These are phyloP conservation scores for Powellomyces hirtus DNA, from an alignment of 192 early-diverging fungal genomes.

Conservation along the genomic window DNA sequence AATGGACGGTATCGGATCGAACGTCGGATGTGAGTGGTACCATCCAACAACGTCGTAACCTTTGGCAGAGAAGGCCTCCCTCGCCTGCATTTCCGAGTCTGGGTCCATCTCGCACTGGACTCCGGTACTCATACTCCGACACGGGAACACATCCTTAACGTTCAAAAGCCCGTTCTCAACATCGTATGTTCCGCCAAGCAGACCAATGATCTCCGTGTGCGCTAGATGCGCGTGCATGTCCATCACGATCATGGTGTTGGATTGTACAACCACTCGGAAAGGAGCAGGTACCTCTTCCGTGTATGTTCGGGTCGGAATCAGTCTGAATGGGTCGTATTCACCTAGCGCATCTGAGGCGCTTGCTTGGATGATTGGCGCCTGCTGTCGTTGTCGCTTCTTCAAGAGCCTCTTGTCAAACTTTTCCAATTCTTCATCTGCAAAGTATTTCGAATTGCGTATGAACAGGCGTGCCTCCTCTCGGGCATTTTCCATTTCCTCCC, in stretches of 20 bases:
- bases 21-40: slow-evolving; percentile 97
- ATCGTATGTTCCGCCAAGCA: slow-evolving; percentile 79
- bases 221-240: slow-evolving; percentile 91
- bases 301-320: slow-evolving; percentile 28
- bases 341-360: slow-evolving; percentile 19
- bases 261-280: slow-evolving; percentile 32
- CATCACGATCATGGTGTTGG: slow-evolving; percentile 70
- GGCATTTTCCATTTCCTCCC: slow-evolving; percentile 4
- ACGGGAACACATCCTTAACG: slow-evolving; percentile 75
- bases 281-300: slow-evolving; percentile 4
- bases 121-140: slow-evolving; percentile 74
- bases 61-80: slow-evolving; percentile 64
- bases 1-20: slow-evolving; percentile 83
- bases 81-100: slow-evolving; percentile 78
- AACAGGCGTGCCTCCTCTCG: slow-evolving; percentile 47
- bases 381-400: slow-evolving; percentile 22
- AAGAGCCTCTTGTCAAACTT: slow-evolving; percentile 32
- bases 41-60: slow-evolving; percentile 79
- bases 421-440: slow-evolving; percentile 46
- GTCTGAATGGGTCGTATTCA: slow-evolving; percentile 32
- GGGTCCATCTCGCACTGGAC: slow-evolving; percentile 96
- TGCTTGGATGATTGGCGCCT: slow-evolving; percentile 13
- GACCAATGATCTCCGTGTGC: slow-evolving; percentile 89
- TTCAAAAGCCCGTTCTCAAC: slow-evolving; percentile 44
- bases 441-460: slow-evolving; percentile 57